These are phyloP conservation scores for Pythium sp. DNA, from an alignment of 352 stramenopile genomes.

Conservation along the genomic window DNA sequence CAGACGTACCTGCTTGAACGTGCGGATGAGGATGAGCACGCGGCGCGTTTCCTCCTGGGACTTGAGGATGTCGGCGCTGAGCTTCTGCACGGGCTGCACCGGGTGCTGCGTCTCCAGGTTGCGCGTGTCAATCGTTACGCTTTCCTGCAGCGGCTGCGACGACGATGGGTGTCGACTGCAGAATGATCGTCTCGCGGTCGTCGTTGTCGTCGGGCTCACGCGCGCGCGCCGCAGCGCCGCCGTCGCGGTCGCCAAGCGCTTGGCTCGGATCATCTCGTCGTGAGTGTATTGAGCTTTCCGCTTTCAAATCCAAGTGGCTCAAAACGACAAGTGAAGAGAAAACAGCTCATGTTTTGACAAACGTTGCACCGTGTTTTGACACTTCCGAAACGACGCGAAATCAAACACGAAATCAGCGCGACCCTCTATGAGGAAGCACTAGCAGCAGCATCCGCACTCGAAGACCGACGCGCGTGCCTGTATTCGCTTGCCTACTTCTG, in stretches of 20 bases:
- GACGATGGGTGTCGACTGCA: neutral
- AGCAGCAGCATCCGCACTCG: neutral
- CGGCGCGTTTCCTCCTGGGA: slow-evolving; percentile 85
- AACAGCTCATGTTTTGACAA: neutral
- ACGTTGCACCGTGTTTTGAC: neutral
- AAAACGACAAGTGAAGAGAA: neutral
- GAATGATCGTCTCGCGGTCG: neutral
- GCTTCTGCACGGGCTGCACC: slow-evolving; percentile 41
- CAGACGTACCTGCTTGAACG: slow-evolving; percentile 73
- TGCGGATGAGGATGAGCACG: slow-evolving; percentile 81
- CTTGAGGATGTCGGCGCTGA: slow-evolving; percentile 76
- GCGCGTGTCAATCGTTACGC: slow-evolving; percentile 13
- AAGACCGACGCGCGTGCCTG: neutral
- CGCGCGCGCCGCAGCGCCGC: slow-evolving; percentile 4
- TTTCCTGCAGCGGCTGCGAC: neutral
- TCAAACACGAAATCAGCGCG: neutral
- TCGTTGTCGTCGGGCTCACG: neutral
- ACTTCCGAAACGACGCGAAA: neutral
- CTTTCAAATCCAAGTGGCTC: neutral
- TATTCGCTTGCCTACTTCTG: neutral
- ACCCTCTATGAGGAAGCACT: neutral
- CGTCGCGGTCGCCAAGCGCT: neutral
- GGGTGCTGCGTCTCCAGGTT: slow-evolving; percentile 19
- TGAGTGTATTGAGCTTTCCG: neutral
- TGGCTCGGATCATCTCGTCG: slow-evolving; percentile 23